phyloP scores from a whole-genome alignment of 2,329 filamentous ascomycete species.

The Pseudocercospora macadamiae region DNA sequence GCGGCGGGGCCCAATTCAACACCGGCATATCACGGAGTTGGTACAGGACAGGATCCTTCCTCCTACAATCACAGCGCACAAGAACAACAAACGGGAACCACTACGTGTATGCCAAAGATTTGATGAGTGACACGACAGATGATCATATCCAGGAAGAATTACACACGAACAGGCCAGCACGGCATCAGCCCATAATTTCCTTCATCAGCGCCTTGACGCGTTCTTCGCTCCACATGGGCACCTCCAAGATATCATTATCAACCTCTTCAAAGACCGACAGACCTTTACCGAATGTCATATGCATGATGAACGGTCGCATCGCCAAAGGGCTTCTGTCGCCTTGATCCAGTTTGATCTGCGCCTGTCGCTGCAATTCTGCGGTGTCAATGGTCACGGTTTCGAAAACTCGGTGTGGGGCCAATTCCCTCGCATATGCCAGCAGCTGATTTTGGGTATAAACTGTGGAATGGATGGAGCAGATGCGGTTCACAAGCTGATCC shows the following conservation, averaged over 20 bases:
- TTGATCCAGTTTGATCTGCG: constrained; percentile 3
- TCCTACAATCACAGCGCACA: too few species aligned
- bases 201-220: background rate
- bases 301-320: constrained; percentile 1
- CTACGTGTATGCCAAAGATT: too few species aligned
- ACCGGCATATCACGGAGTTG: too few species aligned
- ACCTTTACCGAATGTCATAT: constrained; percentile 8
- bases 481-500: constrained; percentile 31
- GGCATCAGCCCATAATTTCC: background rate
- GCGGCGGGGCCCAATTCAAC: too few species aligned
- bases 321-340: background rate
- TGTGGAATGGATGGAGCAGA: constrained; percentile 35
- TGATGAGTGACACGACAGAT: too few species aligned
- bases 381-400: constrained; percentile 9
- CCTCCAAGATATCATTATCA: constrained; percentile 12
- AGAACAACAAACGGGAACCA: too few species aligned
- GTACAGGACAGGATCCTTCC: too few species aligned
- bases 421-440: constrained; percentile 26
- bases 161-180: too few species aligned
- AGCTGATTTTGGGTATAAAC: constrained; percentile 31
- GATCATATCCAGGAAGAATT: too few species aligned
- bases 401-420: constrained; percentile 13
- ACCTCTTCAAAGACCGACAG: constrained; percentile 7
- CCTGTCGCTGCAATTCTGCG: background rate
- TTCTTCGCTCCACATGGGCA: constrained; percentile 2